phyloP scores from a whole-genome alignment of 148 eudicot species.

The Silene uniflora region DNA sequence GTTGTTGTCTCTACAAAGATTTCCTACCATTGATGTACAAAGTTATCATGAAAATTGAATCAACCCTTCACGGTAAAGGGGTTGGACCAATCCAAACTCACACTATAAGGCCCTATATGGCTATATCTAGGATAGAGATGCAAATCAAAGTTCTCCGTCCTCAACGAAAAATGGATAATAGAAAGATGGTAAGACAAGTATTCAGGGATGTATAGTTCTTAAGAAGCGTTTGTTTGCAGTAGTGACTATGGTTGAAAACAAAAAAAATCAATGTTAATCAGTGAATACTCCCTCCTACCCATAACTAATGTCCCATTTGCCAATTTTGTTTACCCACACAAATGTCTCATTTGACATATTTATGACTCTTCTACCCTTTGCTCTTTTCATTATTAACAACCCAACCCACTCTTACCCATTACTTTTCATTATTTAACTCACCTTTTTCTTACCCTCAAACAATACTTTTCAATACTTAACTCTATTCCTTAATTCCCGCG shows the following conservation, averaged over 20 bases:
- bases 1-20: slow-evolving; percentile 34
- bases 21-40: slow-evolving; percentile 26
- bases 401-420: too few relatives aligned
- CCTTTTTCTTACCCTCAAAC: too few relatives aligned
- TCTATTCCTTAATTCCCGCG: too few relatives aligned
- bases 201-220: neutral
- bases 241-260: neutral
- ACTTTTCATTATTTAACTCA: too few relatives aligned
- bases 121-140: neutral
- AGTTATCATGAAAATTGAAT: slow-evolving; percentile 4
- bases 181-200: neutral
- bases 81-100: neutral
- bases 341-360: too few relatives aligned
- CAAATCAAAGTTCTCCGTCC: neutral
- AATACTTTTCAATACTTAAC: too few relatives aligned
- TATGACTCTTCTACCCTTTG: too few relatives aligned
- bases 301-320: too few relatives aligned
- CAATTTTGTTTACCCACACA: too few relatives aligned
- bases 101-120: neutral
- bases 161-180: neutral
- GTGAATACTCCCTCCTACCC: too few relatives aligned
- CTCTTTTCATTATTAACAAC: too few relatives aligned
- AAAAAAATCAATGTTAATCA: neutral
- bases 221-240: neutral
- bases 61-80: neutral